These are phyloP conservation scores for Pseudogymnoascus sp. DNA, from an alignment of 2,329 filamentous ascomycete genomes.

Conservation along the genomic window DNA sequence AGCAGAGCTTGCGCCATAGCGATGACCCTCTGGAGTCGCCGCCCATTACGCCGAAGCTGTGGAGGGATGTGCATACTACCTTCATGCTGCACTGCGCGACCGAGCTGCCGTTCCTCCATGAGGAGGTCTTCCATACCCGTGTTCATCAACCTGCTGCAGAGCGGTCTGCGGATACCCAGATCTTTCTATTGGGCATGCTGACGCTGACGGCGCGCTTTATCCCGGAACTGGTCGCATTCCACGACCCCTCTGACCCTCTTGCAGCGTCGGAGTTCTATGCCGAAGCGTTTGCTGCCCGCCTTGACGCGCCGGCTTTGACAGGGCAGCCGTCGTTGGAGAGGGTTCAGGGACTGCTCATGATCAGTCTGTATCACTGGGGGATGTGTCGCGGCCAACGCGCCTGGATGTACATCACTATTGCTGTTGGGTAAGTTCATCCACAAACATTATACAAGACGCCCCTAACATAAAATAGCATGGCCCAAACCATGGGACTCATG, in stretches of 20 bases:
- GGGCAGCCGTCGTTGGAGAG: conserved; percentile 50
- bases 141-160: conserved; percentile 32
- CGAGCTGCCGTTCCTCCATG: conserved; percentile 64
- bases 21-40: conserved; percentile 55
- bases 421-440: conserved; percentile 28
- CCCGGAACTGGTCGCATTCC: conserved; percentile 47
- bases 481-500: conserved; percentile 53
- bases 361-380: conserved; percentile 65
- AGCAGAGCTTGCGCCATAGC: conserved; percentile 33
- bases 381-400: conserved; percentile 53
- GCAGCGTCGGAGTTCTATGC: conserved; percentile 59
- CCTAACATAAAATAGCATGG: conserved; percentile 40
- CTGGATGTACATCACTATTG: conserved; percentile 59
- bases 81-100: conserved; percentile 65
- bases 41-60: conserved; percentile 55
- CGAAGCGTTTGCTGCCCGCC: conserved; percentile 44
- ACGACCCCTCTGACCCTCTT: conserved; percentile 37
- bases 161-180: conserved; percentile 39
- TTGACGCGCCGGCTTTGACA: conserved; percentile 39
- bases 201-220: conserved; percentile 64
- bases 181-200: conserved; percentile 58
- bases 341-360: conserved; percentile 61
- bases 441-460: background rate
- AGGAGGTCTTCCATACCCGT: conserved; percentile 51
- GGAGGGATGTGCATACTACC: conserved; percentile 61